Conservation (phyloP, 345 rosid species). For the Microcos paniculata region DNA sequence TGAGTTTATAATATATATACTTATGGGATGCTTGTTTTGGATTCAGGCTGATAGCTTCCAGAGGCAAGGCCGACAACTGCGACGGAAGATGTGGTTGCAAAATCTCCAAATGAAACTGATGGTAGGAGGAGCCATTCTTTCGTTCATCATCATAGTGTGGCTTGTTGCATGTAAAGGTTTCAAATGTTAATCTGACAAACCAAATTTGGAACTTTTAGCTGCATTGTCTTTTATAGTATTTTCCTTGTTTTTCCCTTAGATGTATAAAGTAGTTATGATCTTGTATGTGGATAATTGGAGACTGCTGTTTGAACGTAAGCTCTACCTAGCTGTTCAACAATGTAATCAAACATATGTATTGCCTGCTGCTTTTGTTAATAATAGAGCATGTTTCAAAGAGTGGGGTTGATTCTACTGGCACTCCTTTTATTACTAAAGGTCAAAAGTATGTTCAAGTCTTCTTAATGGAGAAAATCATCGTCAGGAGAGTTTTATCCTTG, state of each 20-base stretch:
- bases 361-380: neutral
- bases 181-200: conserved; percentile 42
- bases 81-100: conserved; percentile 97
- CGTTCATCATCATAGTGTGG: conserved; percentile 66
- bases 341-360: neutral
- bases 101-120: conserved; percentile 80
- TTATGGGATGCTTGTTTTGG: neutral
- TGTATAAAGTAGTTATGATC: conserved; percentile 4
- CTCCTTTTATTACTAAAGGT: too few species aligned
- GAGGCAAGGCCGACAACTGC: conserved; percentile 90
- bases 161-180: conserved; percentile 69
- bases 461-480: too few species aligned
- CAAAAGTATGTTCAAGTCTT: too few species aligned
- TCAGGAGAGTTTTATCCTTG: too few species aligned
- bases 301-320: neutral
- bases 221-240: neutral
- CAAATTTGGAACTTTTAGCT: neutral
- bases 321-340: neutral
- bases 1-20: neutral
- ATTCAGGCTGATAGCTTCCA: conserved; percentile 91
- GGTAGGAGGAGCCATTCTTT: conserved; percentile 65
- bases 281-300: neutral
- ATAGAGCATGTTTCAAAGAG: neutral
- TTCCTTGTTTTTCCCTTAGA: neutral
- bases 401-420: too few species aligned